A percentile compares a stretch with the other conserved stretches of the same genome.
Conservation (phyloP, 1,139 yeast species). For the Lodderomyces beijingensis region DNA sequence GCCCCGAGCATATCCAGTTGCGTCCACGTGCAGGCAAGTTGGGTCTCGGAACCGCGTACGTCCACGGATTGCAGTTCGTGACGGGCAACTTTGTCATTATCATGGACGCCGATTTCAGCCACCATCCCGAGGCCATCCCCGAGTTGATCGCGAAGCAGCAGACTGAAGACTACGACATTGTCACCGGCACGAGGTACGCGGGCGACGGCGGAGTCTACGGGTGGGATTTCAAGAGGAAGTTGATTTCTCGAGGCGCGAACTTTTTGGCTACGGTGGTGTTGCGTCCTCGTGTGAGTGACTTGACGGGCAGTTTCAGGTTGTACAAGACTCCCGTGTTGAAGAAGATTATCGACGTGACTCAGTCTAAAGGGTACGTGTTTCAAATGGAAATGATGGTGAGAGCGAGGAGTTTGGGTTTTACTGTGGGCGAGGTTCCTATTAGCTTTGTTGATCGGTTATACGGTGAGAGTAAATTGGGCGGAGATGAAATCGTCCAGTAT, state of each 20-base stretch:
- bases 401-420: constrained; percentile 66
- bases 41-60: constrained; percentile 80
- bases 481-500: constrained; percentile 77
- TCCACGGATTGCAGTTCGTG: constrained; percentile 70
- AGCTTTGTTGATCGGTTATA: constrained; percentile 76
- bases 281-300: constrained; percentile 71
- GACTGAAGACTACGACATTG: constrained; percentile 63
- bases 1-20: constrained; percentile 58
- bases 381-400: constrained; percentile 91
- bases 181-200: constrained; percentile 81
- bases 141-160: constrained; percentile 68
- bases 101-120: constrained; percentile 87
- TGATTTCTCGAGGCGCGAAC: constrained; percentile 79
- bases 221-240: constrained; percentile 79
- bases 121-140: constrained; percentile 78
- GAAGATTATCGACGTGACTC: constrained; percentile 64
- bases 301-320: constrained; percentile 76
- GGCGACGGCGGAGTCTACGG: constrained; percentile 84
- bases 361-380: constrained; percentile 79
- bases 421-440: constrained; percentile 78
- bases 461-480: constrained; percentile 79
- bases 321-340: constrained; percentile 69
- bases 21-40: constrained; percentile 76
- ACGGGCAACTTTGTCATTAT: constrained; percentile 75
- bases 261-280: constrained; percentile 69